Conservation (phyloP, 805 yeast species). For the Spathaspora girioi region DNA sequence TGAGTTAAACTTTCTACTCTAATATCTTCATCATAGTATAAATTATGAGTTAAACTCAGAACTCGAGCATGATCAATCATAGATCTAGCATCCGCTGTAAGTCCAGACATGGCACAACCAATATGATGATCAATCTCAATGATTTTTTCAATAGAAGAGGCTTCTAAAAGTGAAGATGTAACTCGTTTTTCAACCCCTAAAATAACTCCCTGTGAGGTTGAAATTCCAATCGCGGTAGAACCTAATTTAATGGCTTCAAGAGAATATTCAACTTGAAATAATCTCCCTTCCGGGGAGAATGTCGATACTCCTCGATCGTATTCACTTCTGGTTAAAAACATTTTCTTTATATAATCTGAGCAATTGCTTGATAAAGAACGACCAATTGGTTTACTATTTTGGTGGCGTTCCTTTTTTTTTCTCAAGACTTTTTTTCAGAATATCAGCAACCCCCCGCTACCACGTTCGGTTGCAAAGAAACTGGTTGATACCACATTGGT, state of each 20-base stretch:
- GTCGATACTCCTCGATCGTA: constrained; percentile 99
- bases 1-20: constrained; percentile 93
- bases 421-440: neutral
- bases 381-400: neutral
- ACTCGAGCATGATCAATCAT: constrained; percentile 99
- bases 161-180: constrained; percentile 85
- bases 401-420: constrained; percentile 3
- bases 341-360: constrained; percentile 21
- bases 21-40: constrained; percentile 89
- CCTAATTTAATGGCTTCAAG: constrained; percentile 94
- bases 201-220: constrained; percentile 93
- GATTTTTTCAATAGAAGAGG: constrained; percentile 91
- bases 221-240: constrained; percentile 97
- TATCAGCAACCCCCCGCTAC: neutral
- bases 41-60: constrained; percentile 77
- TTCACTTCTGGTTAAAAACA: constrained; percentile 99
- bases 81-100: constrained; percentile 97
- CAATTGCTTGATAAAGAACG: neutral
- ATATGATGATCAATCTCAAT: constrained; percentile 91
- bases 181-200: constrained; percentile 97
- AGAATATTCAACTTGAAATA: constrained; percentile 97
- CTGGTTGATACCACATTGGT: too few relatives aligned
- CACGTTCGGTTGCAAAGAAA: neutral
- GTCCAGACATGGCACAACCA: constrained; percentile 98
- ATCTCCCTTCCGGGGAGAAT: constrained; percentile 97